Base-by-base conservation (phyloP, 1,284 basidiomycete genomes). In the Pascua sp. region DNA sequence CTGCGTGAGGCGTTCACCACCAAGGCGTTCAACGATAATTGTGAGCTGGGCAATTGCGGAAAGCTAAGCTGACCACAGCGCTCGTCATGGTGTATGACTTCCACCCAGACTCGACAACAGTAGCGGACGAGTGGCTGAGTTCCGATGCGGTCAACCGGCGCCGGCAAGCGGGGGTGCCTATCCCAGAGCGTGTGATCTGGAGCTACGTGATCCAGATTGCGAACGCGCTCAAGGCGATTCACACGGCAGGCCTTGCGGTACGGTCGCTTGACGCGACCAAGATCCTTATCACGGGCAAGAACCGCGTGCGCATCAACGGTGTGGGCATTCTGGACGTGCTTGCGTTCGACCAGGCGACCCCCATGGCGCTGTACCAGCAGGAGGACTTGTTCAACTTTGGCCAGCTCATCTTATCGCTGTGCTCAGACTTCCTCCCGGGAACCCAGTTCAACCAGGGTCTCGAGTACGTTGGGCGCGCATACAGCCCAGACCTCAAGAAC, bases 1-100 rank as follows among this genome's bases (percentile, higher is more conserved):
- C 81, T 98, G 9, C 84, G 85, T 47, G 96, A 98, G 76, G 96
- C 95, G 0, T 98, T 98, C 78, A 98, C 96, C 0, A 96, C 94
- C 0, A 84, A 89, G 44, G 86, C 90, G 0, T 99, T 98, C 76
- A 86, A 87, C 59, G 96, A 98, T 72, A 88, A 86, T 66, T 97
- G 92, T 94, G 68, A 59, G 86, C 37, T 4, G 11, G 5, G 11
- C 18, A 37, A 11, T 36, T 40, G 40, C 9, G 12, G 8, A 40
- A 8, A 15, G 8, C 41, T 15, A 1, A 16, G n/a, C 57, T 57
- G 36, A 60, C 43, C 38, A 38, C 64, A 95, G 91, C 95, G 10
- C 83, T 99, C 42, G 86, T 98, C 45, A 87, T 98, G 46, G 91
- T 89, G 1, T 96, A 95, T 73, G 87, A 92, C 56, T 98, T 91